Conservation (phyloP, 1,284 basidiomycete species). For the Trametes polyzona region DNA sequence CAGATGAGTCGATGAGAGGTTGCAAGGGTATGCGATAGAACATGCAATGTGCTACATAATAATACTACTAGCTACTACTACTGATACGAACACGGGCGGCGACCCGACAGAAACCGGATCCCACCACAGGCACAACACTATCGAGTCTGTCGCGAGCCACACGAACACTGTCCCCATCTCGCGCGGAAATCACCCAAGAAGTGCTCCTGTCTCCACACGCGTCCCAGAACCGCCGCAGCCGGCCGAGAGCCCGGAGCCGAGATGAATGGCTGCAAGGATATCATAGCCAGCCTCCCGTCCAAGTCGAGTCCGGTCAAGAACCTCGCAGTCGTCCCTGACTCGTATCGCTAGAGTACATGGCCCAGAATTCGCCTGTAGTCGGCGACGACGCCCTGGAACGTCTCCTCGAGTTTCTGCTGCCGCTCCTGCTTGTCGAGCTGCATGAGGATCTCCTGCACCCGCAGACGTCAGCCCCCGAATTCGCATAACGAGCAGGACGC, state of each 20-base stretch:
- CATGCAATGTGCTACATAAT: conserved; percentile 18
- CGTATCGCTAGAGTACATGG: conserved; percentile 42
- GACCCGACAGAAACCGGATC: not conserved
- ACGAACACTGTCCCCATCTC: not conserved
- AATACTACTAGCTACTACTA: conserved; percentile 23
- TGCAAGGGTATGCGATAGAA: not conserved
- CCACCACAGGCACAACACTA: not conserved
- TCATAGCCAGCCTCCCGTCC: not conserved
- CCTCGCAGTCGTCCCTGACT: no score
- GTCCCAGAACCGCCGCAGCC: not conserved
- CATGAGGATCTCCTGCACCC: conserved; percentile 76
- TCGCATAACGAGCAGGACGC: not conserved
- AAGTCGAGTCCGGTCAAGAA: no score
- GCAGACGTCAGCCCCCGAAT: not conserved
- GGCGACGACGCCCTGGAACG: conserved; percentile 85
- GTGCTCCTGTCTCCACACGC: not conserved
- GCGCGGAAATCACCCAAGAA: not conserved
- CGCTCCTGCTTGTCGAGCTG: conserved; percentile 88
- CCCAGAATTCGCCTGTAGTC: conserved; percentile 86
- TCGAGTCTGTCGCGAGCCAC: not conserved
- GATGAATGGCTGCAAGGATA: not conserved
- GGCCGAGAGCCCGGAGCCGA: no score
- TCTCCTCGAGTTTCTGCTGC: conserved; percentile 90
- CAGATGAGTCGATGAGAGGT: not conserved
- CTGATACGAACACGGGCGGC: conserved; percentile 2